A percentile compares a stretch with the other conserved stretches of the same genome.
Conservation (phyloP, 2,329 filamentous ascomycete genomes). For the Lasiodiplodia gonubiensis region DNA sequence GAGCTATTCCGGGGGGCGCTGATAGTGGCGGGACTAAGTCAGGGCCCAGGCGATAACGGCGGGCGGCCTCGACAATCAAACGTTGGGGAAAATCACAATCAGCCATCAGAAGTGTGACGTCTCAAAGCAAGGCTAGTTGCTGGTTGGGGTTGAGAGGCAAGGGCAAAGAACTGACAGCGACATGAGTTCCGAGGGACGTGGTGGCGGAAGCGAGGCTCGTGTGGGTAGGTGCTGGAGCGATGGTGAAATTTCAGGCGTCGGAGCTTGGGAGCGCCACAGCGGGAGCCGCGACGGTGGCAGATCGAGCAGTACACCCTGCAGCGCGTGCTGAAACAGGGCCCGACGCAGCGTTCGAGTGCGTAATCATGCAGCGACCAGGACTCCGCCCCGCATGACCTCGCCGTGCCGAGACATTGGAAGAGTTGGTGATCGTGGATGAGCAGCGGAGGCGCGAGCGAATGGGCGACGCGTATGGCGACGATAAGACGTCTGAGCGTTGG, state of each 20-base stretch:
- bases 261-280: conserved; percentile 5
- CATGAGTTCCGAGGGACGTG: neutral
- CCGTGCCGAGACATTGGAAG: neutral
- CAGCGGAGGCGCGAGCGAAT: neutral
- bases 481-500: neutral
- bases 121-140: neutral
- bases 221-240: neutral
- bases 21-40: conserved; percentile 7
- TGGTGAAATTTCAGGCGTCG: conserved; percentile 17
- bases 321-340: conserved; percentile 24
- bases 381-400: neutral
- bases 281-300: conserved; percentile 11
- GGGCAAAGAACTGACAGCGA: neutral
- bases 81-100: neutral
- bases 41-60: neutral
- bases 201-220: conserved; percentile 2
- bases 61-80: neutral
- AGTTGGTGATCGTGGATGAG: too few species aligned
- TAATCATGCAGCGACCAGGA: conserved; percentile 17
- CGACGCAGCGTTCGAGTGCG: conserved; percentile 18
- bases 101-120: neutral
- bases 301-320: conserved; percentile 21
- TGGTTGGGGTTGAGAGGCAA: neutral
- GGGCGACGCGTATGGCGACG: neutral
- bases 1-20: neutral